Evolutionary conservation across 768 basidiomycete genomes (phyloP).

Genomic region (Collybia sordida): DNA sequence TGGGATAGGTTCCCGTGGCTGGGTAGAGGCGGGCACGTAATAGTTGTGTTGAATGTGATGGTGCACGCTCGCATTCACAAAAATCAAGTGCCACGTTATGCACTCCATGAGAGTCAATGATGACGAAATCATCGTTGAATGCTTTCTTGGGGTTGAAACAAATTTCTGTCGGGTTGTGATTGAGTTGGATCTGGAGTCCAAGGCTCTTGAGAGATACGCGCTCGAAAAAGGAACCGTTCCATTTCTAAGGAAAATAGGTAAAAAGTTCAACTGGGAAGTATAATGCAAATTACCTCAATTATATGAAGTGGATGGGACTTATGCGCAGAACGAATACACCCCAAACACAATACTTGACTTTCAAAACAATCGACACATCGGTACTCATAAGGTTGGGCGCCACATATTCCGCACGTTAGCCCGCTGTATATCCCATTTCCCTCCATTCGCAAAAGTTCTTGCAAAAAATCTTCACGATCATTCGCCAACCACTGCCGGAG

Average conservation of each 20-base stretch:
- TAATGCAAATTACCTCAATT: too few relatives aligned
- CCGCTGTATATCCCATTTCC: too few relatives aligned
- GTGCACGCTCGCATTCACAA: slow-evolving; percentile 24
- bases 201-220: slow-evolving; percentile 15
- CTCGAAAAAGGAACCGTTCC: slow-evolving; percentile 9
- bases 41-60: slow-evolving; percentile 21
- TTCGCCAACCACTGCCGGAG: too few relatives aligned
- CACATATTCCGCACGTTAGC: too few relatives aligned
- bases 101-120: slow-evolving; percentile 28
- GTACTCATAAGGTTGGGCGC: too few relatives aligned
- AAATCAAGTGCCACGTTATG: slow-evolving; percentile 26
- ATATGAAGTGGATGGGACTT: too few relatives aligned
- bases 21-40: slow-evolving; percentile 27
- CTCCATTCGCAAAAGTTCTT: too few relatives aligned
- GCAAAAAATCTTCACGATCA: too few relatives aligned
- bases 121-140: slow-evolving; percentile 20
- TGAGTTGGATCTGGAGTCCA: slow-evolving; percentile 24
- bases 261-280: too few relatives aligned
- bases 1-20: slow-evolving; percentile 24
- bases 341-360: too few relatives aligned
- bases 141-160: slow-evolving; percentile 11
- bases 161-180: slow-evolving; percentile 12
- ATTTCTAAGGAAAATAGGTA: not conserved
- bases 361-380: too few relatives aligned
- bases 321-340: too few relatives aligned